Evolutionary conservation across 169 alveolate genomes (phyloP).

Genomic region (Plasmodium coatneyi): DNA sequence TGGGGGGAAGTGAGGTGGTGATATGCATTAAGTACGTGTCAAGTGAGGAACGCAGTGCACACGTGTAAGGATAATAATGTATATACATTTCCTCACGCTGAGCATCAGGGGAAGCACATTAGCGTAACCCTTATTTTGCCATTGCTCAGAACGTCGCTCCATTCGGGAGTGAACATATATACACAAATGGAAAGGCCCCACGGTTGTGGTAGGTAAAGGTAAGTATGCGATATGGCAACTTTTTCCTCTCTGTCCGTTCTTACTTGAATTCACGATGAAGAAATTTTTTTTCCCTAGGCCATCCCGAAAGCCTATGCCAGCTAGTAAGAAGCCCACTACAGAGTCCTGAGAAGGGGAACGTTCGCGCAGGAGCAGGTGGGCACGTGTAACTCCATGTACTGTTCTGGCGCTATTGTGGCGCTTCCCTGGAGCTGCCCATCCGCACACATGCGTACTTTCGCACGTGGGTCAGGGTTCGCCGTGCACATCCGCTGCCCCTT

Average conservation of each 20-base stretch:
- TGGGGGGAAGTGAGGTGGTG: not conserved
- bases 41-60: not conserved
- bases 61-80: not conserved
- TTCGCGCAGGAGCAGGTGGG: not conserved
- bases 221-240: not conserved
- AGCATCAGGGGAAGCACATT: not conserved
- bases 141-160: not conserved
- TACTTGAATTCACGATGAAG: conserved; percentile 82
- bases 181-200: not conserved
- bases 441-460: not conserved
- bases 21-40: not conserved
- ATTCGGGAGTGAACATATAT: not conserved
- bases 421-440: not conserved
- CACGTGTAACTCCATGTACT: not conserved
- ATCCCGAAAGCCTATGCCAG: conserved; percentile 85
- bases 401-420: not conserved
- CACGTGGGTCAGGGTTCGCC: not conserved
- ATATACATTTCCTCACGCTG: not conserved
- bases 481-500: conserved; percentile 1
- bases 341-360: conserved; percentile 77
- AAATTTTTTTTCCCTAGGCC: conserved; percentile 82
- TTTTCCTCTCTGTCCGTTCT: not conserved
- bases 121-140: not conserved
- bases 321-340: conserved; percentile 84
- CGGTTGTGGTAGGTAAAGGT: not conserved